Evolutionary conservation across 2,329 filamentous ascomycete genomes (phyloP), one percentile per base, ranked within the genome.

Genomic region (Penicillium oxalicum): DNA sequence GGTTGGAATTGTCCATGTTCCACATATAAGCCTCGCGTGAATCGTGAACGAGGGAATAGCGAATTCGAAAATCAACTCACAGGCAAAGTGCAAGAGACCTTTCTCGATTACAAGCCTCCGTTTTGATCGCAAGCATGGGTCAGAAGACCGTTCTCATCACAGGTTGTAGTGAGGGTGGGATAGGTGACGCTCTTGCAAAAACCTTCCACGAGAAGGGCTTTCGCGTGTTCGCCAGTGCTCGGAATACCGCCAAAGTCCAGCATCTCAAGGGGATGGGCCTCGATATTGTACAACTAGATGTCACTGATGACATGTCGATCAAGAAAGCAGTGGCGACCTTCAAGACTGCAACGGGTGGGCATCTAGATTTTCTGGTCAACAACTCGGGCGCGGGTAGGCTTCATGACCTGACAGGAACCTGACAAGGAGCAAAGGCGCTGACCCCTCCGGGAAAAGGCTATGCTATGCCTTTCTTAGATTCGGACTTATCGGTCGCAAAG

Each of bases 321-420:
- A 58, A 68, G 18, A 61, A 62, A 13, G 60, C 61, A 5, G 53
- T 60, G 4, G 52, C 54, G n/a, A 51, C 54, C 7, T 56, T 66
- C 28, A 51, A 50, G 26, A 47, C 45, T 6, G 18, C 51, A 12
- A 70, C 68, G 0, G 62, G 61, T 9, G 69, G 69, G 29, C 29
- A 32, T 32, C 59, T 75, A 7, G 64, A 74, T 46, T 57, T 62
- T 29, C 57, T 75, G 0, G 57, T 76, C 47, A 76, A 76, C 58
- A 77, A 76, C 46, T 70, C 74, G 9, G 74, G 68, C 2, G 41
- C 46, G 2, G 29, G 29, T 32, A 32, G 9, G 29, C 29, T 32
- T 32, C 3, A 32, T 11, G 9, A 7, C 29, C 9, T 32, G 7
- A 32, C 7, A 32, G 29, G 7, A 32, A 32, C 3, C 9, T 32